A percentile compares a stretch with the other conserved stretches of the same genome.
Conservation (phyloP, 2,329 filamentous ascomycete genomes). For the Waltergamsia citrina region DNA sequence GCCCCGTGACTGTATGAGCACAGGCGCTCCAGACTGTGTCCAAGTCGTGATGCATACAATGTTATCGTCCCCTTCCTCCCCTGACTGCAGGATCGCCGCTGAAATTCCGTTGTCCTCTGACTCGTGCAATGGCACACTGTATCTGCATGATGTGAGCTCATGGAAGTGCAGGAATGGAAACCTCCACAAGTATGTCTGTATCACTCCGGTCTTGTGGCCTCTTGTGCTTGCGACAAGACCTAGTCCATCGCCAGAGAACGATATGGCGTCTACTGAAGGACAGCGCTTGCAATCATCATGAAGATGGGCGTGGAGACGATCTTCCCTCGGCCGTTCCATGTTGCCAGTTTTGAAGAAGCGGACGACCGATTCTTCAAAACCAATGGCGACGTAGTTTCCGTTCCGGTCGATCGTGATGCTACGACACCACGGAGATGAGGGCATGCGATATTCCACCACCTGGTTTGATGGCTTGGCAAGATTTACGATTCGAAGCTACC, state of each 20-base stretch:
- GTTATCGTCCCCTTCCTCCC: slow-evolving; percentile 19
- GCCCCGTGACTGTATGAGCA: slow-evolving; percentile 25
- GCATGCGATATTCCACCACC: slow-evolving; percentile 26
- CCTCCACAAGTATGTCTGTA: slow-evolving; percentile 25
- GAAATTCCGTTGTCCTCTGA: slow-evolving; percentile 29
- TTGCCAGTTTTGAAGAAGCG: slow-evolving; percentile 26
- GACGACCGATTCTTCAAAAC: slow-evolving; percentile 27
- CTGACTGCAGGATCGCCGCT: slow-evolving; percentile 22
- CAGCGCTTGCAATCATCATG: slow-evolving; percentile 23
- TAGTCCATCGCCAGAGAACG: slow-evolving; percentile 28
- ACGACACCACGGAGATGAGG: slow-evolving; percentile 25
- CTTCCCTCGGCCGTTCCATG: slow-evolving; percentile 22
- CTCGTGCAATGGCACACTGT: slow-evolving; percentile 26
- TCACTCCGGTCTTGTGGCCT: slow-evolving; percentile 19
- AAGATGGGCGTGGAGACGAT: slow-evolving; percentile 21
- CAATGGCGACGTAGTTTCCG: slow-evolving; percentile 28
- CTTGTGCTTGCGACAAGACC: slow-evolving; percentile 27
- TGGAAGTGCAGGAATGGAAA: slow-evolving; percentile 24
- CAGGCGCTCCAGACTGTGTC: slow-evolving; percentile 29
- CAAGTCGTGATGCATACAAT: slow-evolving; percentile 28
- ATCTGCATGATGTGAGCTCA: slow-evolving; percentile 24
- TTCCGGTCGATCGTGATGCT: slow-evolving; percentile 26
- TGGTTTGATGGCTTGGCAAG: slow-evolving; percentile 17
- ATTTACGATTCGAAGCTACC: slow-evolving; percentile 26
- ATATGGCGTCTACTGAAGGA: slow-evolving; percentile 26